Evolutionary conservation across 257 asterid species (phyloP).

Genomic region (Solanum chiquidenum): DNA sequence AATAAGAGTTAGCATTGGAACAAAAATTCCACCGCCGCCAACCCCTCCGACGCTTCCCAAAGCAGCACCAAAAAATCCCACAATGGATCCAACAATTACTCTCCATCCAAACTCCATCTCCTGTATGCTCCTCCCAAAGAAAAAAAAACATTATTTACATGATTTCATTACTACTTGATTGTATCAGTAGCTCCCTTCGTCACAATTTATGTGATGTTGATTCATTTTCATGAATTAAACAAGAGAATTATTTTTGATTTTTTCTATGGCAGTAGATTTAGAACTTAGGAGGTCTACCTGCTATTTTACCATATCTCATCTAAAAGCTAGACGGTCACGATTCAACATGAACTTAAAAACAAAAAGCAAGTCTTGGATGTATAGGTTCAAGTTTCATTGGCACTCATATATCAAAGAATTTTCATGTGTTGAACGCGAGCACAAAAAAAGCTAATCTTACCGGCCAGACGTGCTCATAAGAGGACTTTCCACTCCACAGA

Average conservation of each 20-base stretch:
- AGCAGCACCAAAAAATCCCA: slow-evolving; percentile 31
- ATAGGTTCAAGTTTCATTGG: not conserved
- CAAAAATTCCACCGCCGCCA: slow-evolving; percentile 33
- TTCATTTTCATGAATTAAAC: not conserved
- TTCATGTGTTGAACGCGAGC: not conserved
- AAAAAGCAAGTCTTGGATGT: not conserved
- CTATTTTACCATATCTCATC: not conserved
- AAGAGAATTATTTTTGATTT: too few relatives aligned
- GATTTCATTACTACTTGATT: not conserved
- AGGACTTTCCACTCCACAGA: slow-evolving; percentile 24
- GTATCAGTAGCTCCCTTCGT: accelerated
- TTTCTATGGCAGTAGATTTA: too few relatives aligned
- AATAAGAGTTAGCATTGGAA: slow-evolving; percentile 26
- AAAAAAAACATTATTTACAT: not conserved
- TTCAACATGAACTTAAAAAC: not conserved
- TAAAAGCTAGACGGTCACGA: not conserved
- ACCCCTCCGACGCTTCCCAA: slow-evolving; percentile 35
- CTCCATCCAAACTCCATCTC: slow-evolving; percentile 30
- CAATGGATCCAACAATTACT: slow-evolving; percentile 13
- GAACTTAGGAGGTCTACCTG: not conserved
- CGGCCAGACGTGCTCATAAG: slow-evolving; percentile 28
- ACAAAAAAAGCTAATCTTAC: slow-evolving; percentile 2
- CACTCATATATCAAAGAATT: too few relatives aligned
- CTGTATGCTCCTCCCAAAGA: not conserved
- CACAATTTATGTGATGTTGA: not conserved